Conservation (phyloP, 495 filamentous ascomycete genomes). For the Cercophora sp. region DNA sequence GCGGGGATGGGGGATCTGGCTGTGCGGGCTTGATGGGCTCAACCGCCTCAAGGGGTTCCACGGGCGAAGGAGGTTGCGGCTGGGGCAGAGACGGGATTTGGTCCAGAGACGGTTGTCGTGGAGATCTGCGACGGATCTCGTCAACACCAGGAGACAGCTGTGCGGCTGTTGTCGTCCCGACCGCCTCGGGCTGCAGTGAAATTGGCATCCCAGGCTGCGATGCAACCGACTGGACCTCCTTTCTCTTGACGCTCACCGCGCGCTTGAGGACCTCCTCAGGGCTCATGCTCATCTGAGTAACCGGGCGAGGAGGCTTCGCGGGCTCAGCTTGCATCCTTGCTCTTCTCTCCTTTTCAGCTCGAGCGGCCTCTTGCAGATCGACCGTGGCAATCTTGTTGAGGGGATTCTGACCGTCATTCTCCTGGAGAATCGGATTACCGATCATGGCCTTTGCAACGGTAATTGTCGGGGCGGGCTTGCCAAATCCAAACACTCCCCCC, state of each 20-base stretch:
- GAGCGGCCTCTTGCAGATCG: slow-evolving; percentile 44
- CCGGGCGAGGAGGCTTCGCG: slow-evolving; percentile 35
- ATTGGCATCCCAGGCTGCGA: slow-evolving; percentile 15
- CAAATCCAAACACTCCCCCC: slow-evolving; percentile 26
- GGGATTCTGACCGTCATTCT: slow-evolving; percentile 33
- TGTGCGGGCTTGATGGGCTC: neutral
- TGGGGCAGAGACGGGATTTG: slow-evolving; percentile 4
- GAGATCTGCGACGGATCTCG: slow-evolving; percentile 39
- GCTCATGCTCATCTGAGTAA: slow-evolving; percentile 28
- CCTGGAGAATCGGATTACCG: slow-evolving; percentile 45
- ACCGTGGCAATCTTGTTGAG: slow-evolving; percentile 45
- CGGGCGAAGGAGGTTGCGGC: neutral
- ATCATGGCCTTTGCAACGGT: slow-evolving; percentile 39
- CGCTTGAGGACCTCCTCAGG: slow-evolving; percentile 31
- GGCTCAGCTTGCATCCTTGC: slow-evolving; percentile 31
- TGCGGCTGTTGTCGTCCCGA: slow-evolving; percentile 30
- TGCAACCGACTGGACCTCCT: slow-evolving; percentile 32
- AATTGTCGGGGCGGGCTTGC: slow-evolving; percentile 22
- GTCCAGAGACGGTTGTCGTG: slow-evolving; percentile 23
- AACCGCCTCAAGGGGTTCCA: neutral
- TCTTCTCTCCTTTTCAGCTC: slow-evolving; percentile 45
- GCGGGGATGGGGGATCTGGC: neutral
- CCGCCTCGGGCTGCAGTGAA: slow-evolving; percentile 13
- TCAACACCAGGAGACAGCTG: slow-evolving; percentile 45
- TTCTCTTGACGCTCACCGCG: slow-evolving; percentile 39